Evolutionary conservation across 2,329 filamentous ascomycete genomes (phyloP), one percentile per base, ranked within the genome.

Genomic region (Cladophialophora yegresii): DNA sequence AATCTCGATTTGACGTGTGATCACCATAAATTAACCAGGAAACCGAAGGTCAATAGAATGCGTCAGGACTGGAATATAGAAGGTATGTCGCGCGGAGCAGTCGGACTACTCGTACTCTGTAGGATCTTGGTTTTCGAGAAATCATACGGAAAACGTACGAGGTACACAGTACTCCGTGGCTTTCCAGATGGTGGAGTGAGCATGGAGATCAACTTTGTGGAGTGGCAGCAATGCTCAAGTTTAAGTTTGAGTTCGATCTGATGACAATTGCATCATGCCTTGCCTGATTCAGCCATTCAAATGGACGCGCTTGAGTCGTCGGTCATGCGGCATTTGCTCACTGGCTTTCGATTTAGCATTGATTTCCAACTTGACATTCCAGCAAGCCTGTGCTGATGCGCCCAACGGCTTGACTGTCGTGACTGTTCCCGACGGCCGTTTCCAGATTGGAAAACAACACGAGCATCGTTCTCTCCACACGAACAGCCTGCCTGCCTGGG

Each of bases 381-480:
- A 50, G 47, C 47, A 50, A 13, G 47, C 47, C 47, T 3, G 23
- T 50, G 47, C 47, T 50, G 47, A 50, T 26, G 47, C 22, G 23
- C 22, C 22, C 7, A 16, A 23, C 47, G 47, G 47, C 23, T 26
- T 26, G 22, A 50, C 33, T 3, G 16, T 30, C n/a, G 9, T 26
- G 22, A 50, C 33, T 3, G 7, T 20, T n/a, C 23, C 8, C 45
- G 40, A 58, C 55, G 9, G 55, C 55, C 36, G 55, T 49, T 45
- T 58, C 40, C 26, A 58, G 22, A 28, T 49, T 28, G 54, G 55
- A 58, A 58, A 45, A 12, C 47, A 16, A 26, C n/a, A 26, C 47
- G 47, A 20, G 47, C 40, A 26, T 50, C 22, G 47, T 20, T 50
- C 47, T 50, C 23, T 12, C 23, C 13, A 54, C 23, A 54, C 51